A percentile compares a stretch with the other conserved stretches of the same genome.
These are phyloP conservation scores for Rhodosporidiobolus sp. DNA, from an alignment of 768 basidiomycete genomes.

Conservation along the genomic window DNA sequence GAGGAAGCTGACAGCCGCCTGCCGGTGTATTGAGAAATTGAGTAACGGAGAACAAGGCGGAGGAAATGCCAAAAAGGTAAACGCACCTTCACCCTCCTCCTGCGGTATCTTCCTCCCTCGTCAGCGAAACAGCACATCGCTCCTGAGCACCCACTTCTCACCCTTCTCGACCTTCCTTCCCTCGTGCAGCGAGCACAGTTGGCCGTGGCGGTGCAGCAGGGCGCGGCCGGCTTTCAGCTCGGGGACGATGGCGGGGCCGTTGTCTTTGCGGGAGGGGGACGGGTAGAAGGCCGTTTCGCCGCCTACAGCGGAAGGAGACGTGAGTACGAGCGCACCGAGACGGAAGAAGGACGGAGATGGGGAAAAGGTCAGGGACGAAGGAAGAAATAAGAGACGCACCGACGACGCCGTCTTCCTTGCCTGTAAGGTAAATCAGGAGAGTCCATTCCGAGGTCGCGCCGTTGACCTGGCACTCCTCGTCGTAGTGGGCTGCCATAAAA, in stretches of 20 bases:
- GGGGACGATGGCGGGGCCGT: constrained; percentile 25
- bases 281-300: constrained; percentile 68
- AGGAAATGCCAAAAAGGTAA: not conserved
- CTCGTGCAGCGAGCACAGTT: constrained; percentile 51
- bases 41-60: no score
- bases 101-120: not conserved
- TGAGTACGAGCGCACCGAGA: not conserved
- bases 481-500: constrained; percentile 59
- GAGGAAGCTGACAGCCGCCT: no score
- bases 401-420: constrained; percentile 65
- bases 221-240: constrained; percentile 34
- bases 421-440: constrained; percentile 67
- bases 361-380: no score
- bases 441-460: constrained; percentile 61
- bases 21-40: no score
- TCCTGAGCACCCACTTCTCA: constrained; percentile 64
- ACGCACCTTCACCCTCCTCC: not conserved
- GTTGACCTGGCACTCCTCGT: constrained; percentile 56
- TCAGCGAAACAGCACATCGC: constrained; percentile 41
- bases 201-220: constrained; percentile 59
- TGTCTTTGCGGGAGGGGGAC: constrained; percentile 51
- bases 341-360: not conserved
- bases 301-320: constrained; percentile 13
- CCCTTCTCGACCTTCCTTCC: constrained; percentile 57
- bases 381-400: constrained; percentile 47